Evolutionary conservation across 108 stramenopile genomes (phyloP).

Genomic region (Schizochytrium sp.): DNA sequence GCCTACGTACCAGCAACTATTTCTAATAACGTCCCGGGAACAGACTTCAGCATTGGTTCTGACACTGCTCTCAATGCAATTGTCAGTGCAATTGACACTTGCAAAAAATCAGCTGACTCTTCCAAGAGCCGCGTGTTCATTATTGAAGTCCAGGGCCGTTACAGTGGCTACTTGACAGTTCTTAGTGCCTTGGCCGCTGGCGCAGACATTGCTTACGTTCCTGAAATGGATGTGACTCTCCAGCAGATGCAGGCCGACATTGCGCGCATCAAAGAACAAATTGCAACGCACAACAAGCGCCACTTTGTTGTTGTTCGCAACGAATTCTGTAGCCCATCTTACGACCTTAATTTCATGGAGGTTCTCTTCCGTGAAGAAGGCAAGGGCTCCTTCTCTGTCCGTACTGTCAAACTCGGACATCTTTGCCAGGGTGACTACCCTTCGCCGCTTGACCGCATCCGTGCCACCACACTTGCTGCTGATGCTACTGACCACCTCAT

Average conservation of each 20-base stretch:
- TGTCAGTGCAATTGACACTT: conserved; percentile 51
- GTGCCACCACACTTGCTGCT: conserved; percentile 14
- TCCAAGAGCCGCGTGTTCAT: conserved; percentile 59
- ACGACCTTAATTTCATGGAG: conserved; percentile 53
- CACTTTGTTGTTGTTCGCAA: conserved; percentile 58
- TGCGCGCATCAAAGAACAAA: conserved; percentile 9
- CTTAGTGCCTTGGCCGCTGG: neutral
- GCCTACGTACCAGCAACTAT: conserved; percentile 58
- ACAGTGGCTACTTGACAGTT: conserved; percentile 17
- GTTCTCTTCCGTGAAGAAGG: conserved; percentile 47
- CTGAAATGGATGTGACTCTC: conserved; percentile 31
- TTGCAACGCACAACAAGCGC: conserved; percentile 11
- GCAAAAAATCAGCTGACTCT: conserved; percentile 57
- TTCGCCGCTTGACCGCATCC: conserved; percentile 34
- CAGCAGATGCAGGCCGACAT: conserved; percentile 58
- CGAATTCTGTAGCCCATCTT: conserved; percentile 22
- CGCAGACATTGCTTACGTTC: conserved; percentile 43
- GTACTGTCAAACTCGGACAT: conserved; percentile 51
- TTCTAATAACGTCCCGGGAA: conserved; percentile 48
- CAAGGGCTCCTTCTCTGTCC: conserved; percentile 52
- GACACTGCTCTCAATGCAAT: conserved; percentile 58
- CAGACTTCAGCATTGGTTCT: conserved; percentile 51
- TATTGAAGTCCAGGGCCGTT: conserved; percentile 50
- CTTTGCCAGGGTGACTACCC: conserved; percentile 53
- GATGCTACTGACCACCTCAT: conserved; percentile 18